phyloP scores from a whole-genome alignment of 306 rosid genomes.

The Casuarina cunninghamiana region DNA sequence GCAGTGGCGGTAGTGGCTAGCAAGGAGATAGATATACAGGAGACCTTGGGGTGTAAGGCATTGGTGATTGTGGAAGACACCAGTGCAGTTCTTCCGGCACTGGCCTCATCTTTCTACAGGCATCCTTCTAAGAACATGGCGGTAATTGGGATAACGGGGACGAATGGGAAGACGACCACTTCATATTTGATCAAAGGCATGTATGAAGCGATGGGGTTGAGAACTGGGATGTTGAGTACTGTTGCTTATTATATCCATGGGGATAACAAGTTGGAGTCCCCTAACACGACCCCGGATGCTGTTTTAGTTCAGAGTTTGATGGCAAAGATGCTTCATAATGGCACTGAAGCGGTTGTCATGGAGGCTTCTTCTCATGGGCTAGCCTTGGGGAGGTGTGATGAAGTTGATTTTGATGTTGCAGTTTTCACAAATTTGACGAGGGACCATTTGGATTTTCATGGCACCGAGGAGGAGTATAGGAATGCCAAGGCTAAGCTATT shows the following conservation, averaged over 20 bases:
- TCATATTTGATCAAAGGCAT: conserved; percentile 76
- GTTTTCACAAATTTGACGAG: conserved; percentile 74
- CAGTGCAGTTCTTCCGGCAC: conserved; percentile 55
- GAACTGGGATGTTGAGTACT: conserved; percentile 79
- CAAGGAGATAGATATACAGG: conserved; percentile 90
- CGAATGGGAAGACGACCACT: conserved; percentile 78
- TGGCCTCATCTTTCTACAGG: conserved; percentile 83
- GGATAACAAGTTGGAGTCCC: conserved; percentile 75
- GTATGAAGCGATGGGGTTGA: conserved; percentile 90
- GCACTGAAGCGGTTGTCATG: conserved; percentile 81
- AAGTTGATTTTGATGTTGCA: conserved; percentile 89
- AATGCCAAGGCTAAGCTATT: conserved; percentile 68
- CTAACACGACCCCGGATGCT: conserved; percentile 54
- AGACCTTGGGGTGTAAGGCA: conserved; percentile 83
- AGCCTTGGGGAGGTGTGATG: conserved; percentile 63
- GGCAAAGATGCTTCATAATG: conserved; percentile 96
- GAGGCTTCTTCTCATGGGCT: conserved; percentile 65
- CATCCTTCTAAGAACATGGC: conserved; percentile 89
- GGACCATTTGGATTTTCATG: conserved; percentile 56
- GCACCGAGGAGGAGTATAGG: conserved; percentile 54
- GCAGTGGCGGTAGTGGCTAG: conserved; percentile 90
- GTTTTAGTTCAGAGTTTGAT: conserved; percentile 80
- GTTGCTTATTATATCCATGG: conserved; percentile 81
- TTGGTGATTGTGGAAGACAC: conserved; percentile 95
- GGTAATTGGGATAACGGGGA: conserved; percentile 76